Evolutionary conservation across 306 rosid genomes (phyloP).

Genomic region (Vachellia pachyceras): DNA sequence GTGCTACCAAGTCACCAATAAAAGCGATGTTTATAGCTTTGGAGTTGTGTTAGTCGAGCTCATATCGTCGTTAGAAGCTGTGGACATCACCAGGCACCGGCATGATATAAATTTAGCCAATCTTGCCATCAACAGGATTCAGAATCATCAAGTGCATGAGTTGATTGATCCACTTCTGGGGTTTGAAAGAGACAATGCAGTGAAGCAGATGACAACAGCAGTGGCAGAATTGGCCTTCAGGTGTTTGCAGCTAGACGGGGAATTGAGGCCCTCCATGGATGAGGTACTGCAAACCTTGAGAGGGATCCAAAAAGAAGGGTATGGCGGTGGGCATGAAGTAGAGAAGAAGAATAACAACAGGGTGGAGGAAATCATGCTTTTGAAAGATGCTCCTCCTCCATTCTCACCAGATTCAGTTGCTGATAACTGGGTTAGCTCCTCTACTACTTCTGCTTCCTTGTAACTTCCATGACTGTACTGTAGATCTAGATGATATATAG

Average conservation of each 20-base stretch:
- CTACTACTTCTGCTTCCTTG: conserved; percentile 56
- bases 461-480: conserved; percentile 50
- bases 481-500: conserved; percentile 16
- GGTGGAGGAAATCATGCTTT: conserved; percentile 57
- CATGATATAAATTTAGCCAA: conserved; percentile 77
- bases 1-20: conserved; percentile 74
- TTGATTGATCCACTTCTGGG: conserved; percentile 79
- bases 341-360: conserved; percentile 39
- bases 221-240: conserved; percentile 89
- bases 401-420: conserved; percentile 71
- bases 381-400: conserved; percentile 55
- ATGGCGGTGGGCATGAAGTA: conserved; percentile 31
- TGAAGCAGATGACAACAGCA: conserved; percentile 59
- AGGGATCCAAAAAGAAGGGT: conserved; percentile 64
- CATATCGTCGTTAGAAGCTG: conserved; percentile 80
- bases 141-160: conserved; percentile 62
- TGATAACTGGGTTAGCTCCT: conserved; percentile 69
- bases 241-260: conserved; percentile 84
- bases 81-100: conserved; percentile 78
- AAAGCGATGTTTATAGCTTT: conserved; percentile 93
- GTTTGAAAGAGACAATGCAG: conserved; percentile 50
- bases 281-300: conserved; percentile 68
- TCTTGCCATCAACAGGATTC: conserved; percentile 77
- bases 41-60: conserved; percentile 89
- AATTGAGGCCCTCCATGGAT: conserved; percentile 84